Evolutionary conservation across 306 rosid species (phyloP).

Genomic region (Casuarina glauca): DNA sequence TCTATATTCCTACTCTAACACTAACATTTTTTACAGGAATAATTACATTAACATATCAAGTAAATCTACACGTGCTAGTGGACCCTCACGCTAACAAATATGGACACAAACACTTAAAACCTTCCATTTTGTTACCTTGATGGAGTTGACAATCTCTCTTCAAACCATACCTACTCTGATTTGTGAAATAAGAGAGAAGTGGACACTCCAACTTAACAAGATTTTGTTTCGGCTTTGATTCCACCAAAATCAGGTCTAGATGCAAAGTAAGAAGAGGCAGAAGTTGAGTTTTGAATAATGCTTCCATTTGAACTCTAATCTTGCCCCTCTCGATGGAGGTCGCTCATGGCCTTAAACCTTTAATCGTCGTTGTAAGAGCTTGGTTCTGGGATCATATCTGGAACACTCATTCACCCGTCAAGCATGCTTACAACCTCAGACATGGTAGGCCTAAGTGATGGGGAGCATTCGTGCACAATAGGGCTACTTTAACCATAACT

Average conservation of each 20-base stretch:
- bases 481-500: slow-evolving; percentile 53
- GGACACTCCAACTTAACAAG: no score
- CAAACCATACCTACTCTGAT: not conserved
- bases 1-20: no score
- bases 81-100: no score
- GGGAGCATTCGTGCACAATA: slow-evolving; percentile 48
- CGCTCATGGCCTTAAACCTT: slow-evolving; percentile 43
- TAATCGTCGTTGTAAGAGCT: slow-evolving; percentile 31
- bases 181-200: slow-evolving; percentile 8
- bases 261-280: slow-evolving; percentile 18
- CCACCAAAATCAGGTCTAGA: slow-evolving; percentile 24
- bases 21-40: no score
- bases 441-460: slow-evolving; percentile 59
- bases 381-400: slow-evolving; percentile 31
- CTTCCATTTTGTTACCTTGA: no score
- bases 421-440: slow-evolving; percentile 71
- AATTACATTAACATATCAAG: no score
- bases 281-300: no score
- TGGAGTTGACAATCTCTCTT: no score
- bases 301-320: no score
- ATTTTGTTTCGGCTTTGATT: no score
- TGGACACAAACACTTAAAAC: not conserved
- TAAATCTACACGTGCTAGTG: no score
- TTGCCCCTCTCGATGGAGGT: no score
- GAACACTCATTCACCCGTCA: slow-evolving; percentile 44